Base-by-base conservation (phyloP, 257 asterid genomes). In the Ophiorrhiza pumila region DNA sequence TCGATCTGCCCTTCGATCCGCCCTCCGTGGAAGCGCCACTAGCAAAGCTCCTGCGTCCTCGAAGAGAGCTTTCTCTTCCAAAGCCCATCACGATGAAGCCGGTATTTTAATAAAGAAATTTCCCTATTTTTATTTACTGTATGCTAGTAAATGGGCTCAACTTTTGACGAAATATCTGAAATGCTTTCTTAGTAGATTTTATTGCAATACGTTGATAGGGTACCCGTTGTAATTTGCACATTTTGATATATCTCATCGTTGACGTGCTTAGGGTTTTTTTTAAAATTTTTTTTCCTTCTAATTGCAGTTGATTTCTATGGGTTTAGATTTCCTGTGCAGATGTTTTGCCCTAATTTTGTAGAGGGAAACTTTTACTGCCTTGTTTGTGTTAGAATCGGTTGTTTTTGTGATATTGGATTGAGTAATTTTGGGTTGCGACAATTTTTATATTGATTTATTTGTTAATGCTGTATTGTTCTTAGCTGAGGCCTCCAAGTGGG, bases 401-500 rank as follows among this genome's bases (percentile, higher is more conserved):
- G 22, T 11, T 58, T 22, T 18, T 4, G 27, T 47, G 55, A 11
- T 31, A 7, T 53, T 50, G 14, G 10, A 18, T 15, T 5, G 20
- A 32, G 20, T 62, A 23, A 62, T 34, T 62, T 62, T 23, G 4
- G 47, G 7, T 23, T 6, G 12, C 61, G 10, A 23, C 22, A 14
- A 41, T 39, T 53, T 52, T 11, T 27, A 7, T 68, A 12, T 12
- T 59, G 47, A 50, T 4, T 70, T 69, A 32, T 32, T 41, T 52
- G 0, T 22, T 46, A 27, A 25, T 68, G 22, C 35, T 64, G 13
- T 68, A 8, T 41, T 47, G 25, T 69, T 45, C 7, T 60, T 71
- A 92, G 98, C 87, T 73, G 96, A 90, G 93, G 96, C 98, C 65
- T 15, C 93, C 22, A 92, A 92, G 72, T 92, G 98, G 97, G 90